Evolutionary conservation across 2,329 filamentous ascomycete species (phyloP).

Genomic region (Aquanectria penicillioides): DNA sequence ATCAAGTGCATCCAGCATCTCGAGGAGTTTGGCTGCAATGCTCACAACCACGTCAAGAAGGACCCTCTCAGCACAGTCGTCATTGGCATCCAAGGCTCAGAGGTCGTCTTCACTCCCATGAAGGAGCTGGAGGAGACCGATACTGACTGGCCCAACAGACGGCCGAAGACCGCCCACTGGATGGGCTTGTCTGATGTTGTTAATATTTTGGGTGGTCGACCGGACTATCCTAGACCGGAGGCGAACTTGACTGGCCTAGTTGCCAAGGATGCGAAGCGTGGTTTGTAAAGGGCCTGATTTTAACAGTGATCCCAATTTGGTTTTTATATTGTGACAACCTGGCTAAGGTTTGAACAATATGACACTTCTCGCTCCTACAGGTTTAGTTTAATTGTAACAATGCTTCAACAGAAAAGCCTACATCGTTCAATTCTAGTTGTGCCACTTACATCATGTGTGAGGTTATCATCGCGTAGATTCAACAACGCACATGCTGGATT

Average conservation of each 20-base stretch:
- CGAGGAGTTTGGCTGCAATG: slow-evolving; percentile 77
- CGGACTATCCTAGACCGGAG: slow-evolving; percentile 62
- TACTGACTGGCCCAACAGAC: slow-evolving; percentile 92
- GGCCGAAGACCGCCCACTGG: slow-evolving; percentile 90
- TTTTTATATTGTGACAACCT: no score
- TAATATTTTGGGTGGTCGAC: slow-evolving; percentile 83
- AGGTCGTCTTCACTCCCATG: slow-evolving; percentile 88
- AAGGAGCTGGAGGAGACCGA: slow-evolving; percentile 81
- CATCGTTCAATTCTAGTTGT: no score
- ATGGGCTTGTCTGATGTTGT: slow-evolving; percentile 81
- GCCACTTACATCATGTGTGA: no score
- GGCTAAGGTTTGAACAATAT: no score
- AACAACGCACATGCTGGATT: no score
- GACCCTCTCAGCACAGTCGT: slow-evolving; percentile 81
- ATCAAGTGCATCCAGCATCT: slow-evolving; percentile 95
- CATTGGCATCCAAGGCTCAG: slow-evolving; percentile 91
- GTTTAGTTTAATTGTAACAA: no score
- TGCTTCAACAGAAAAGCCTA: no score
- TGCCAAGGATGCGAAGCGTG: slow-evolving; percentile 71
- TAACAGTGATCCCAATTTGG: no score
- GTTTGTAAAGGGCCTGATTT: slow-evolving; percentile 43
- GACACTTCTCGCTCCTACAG: no score
- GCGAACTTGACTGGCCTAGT: slow-evolving; percentile 59
- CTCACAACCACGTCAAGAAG: slow-evolving; percentile 73
- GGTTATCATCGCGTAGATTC: no score